Base-by-base conservation (phyloP, 2,329 filamentous ascomycete genomes). In the Colletotrichum limetticola region DNA sequence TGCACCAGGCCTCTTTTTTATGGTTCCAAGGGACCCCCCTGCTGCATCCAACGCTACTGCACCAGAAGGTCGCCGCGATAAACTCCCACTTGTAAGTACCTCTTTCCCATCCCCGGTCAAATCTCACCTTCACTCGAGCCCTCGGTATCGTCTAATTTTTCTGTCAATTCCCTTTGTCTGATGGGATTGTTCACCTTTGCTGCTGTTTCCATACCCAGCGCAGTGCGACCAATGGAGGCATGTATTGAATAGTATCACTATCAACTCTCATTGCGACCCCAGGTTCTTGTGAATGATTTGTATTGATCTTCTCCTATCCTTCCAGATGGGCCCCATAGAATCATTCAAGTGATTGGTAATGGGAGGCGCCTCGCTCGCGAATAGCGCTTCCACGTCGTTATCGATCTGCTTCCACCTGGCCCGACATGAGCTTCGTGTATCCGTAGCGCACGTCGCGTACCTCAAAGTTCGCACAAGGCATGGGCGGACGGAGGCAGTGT, bases 1-100 rank as follows among this genome's bases (percentile, higher is more conserved):
- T 72, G 71, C 71, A 70, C 61, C 49, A 55, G 66, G 71, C 66
- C 71, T 72, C 71, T 72, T 72, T 72, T 72, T 72, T 66, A 72
- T 71, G 66, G 66, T 72, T 66, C 56, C 60, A 72, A 56, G 55
- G 6, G 12, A 32, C 11, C 42, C 60, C 71, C 71, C 60, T 70
- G 71, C 56, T 66, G 66, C 66, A 65, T 56, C 66, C 61, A 60
- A 61, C 71, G 66, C 71, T 70, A 72, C 71, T 72, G 71, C 60
- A 72, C 56, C 49, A 65, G 60, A 65, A 70, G 35, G 46, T 52
- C 60, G 70, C 60, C 53, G 59, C 66, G 66, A 70, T 57, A 71
- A 69, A 72, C 69, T 72, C 35, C 63, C 42, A 58, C 63, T 24
- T 57, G 19, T 26, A 30, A 60, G 28, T 56, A 35, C 56, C 55